Base-by-base conservation (phyloP, 495 filamentous ascomycete genomes). In the Neurospora cerealis region DNA sequence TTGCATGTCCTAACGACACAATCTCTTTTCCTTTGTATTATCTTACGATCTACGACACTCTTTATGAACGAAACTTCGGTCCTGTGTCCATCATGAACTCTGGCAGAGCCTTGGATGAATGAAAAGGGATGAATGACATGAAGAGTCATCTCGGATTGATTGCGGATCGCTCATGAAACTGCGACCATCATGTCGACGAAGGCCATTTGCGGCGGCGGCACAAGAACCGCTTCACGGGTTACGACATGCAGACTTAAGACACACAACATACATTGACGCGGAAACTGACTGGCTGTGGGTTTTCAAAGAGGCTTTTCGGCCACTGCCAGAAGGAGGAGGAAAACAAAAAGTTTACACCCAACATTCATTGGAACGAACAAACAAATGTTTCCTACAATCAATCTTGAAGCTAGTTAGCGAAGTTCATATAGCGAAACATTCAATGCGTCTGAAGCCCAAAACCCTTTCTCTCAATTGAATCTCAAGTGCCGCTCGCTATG, bases 161-260 rank as follows among this genome's bases (percentile, higher is more conserved):
- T 66, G 54, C 54, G 54, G 54, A 66, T 74, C 28, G 69, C 73
- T 66, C 72, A 36, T 70, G 62, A 73, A 36, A 70, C 24, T 21
- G 60, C 62, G 73, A 74, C 41, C 73, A 42, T 34, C 54, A 73
- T 41, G 54, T 66, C 28, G 54, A 62, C 28, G 54, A 34, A 28
- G 28, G 28, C 54, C 6, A 36, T 17, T 66, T 66, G 15, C 24
- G 54, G 54, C 54, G 28, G 54, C 54, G 28, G 28, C 15, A 66
- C 28, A 66, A 19, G 28, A 66, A 66, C 54, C 54, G 28, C 54
- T 34, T 66, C 15, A 66, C 54, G 28, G 28, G 54, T 66, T 66
- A 66, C 54, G 34, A 66, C 54, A 66, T 34, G 54, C 54, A 66
- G 32, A 34, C 15, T 34, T 34, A 1, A 34, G 21, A 66, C 28